phyloP scores from a whole-genome alignment of 768 basidiomycete species.

The Phanerochaete sordida region DNA sequence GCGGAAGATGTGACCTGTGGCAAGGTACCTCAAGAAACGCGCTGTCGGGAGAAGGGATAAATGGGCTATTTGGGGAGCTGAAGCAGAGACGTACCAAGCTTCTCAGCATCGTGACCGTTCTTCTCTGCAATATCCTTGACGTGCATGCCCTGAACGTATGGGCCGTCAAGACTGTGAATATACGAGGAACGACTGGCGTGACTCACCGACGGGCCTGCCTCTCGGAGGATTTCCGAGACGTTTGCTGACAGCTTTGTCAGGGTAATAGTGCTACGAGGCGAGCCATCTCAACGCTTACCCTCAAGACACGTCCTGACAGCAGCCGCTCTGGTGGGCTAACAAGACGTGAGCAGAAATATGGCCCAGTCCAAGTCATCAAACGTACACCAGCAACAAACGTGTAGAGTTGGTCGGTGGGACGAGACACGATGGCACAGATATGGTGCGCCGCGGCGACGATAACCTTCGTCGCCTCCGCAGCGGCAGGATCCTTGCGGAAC shows the following conservation, averaged over 20 bases:
- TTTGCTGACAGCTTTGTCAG: not conserved
- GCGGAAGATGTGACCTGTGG: conserved; percentile 26
- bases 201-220: conserved; percentile 2
- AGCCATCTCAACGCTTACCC: not conserved
- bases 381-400: not conserved
- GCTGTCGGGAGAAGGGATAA: conserved; percentile 14
- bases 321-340: not conserved
- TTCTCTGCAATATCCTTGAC: conserved; percentile 26
- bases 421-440: conserved; percentile 24
- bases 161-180: not conserved
- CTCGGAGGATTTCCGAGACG: conserved; percentile 6
- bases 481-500: conserved; percentile 25
- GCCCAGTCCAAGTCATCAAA: not conserved
- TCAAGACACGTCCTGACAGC: not conserved
- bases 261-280: not conserved
- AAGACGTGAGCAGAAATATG: not conserved
- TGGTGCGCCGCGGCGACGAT: conserved; percentile 32
- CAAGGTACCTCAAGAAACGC: conserved; percentile 25
- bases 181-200: not conserved
- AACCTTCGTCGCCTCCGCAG: conserved; percentile 28
- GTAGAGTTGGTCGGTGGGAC: conserved; percentile 22
- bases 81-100: conserved; percentile 20
- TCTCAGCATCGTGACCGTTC: conserved; percentile 19
- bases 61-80: not conserved
- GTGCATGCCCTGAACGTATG: conserved; percentile 22